Conservation (phyloP, 768 basidiomycete species). For the Rhizopogon salebrosus region DNA sequence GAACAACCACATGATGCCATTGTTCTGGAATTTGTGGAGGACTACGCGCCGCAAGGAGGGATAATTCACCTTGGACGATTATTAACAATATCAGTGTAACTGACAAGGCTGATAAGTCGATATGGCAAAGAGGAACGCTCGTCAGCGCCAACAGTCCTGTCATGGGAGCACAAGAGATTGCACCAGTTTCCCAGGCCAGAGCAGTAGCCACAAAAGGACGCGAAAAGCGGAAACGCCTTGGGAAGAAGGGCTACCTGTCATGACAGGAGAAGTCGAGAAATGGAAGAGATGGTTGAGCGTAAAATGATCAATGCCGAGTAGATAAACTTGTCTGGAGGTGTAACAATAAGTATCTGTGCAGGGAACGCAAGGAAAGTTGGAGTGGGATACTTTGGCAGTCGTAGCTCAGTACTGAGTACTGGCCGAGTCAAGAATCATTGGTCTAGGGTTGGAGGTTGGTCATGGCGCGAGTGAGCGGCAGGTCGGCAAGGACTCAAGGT, state of each 20-base stretch:
- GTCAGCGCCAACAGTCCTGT: conserved; percentile 49
- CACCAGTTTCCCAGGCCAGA: conserved; percentile 61
- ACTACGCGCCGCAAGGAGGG: too few relatives aligned
- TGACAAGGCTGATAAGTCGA: conserved; percentile 58
- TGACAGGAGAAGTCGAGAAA: conserved; percentile 42
- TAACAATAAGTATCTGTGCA: conserved; percentile 35
- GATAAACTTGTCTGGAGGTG: conserved; percentile 36
- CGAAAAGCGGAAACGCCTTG: conserved; percentile 42
- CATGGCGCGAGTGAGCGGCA: too few relatives aligned
- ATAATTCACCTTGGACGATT: conserved; percentile 48
- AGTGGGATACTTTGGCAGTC: conserved; percentile 45
- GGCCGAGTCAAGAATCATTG: too few relatives aligned
- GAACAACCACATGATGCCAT: too few relatives aligned
- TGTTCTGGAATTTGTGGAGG: too few relatives aligned
- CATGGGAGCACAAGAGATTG: conserved; percentile 51
- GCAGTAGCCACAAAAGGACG: conserved; percentile 57
- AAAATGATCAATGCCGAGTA: conserved; percentile 40
- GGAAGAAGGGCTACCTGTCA: conserved; percentile 35
- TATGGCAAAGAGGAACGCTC: conserved; percentile 41
- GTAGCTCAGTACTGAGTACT: too few relatives aligned
- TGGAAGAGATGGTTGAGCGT: conserved; percentile 26
- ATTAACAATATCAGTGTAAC: conserved; percentile 50
- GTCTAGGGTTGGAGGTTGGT: too few relatives aligned
- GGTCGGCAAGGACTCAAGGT: conserved; percentile 49
- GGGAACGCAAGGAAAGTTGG: conserved; percentile 34